Base-by-base conservation (phyloP, 768 basidiomycete genomes). In the Cystobasidium tubakii region DNA sequence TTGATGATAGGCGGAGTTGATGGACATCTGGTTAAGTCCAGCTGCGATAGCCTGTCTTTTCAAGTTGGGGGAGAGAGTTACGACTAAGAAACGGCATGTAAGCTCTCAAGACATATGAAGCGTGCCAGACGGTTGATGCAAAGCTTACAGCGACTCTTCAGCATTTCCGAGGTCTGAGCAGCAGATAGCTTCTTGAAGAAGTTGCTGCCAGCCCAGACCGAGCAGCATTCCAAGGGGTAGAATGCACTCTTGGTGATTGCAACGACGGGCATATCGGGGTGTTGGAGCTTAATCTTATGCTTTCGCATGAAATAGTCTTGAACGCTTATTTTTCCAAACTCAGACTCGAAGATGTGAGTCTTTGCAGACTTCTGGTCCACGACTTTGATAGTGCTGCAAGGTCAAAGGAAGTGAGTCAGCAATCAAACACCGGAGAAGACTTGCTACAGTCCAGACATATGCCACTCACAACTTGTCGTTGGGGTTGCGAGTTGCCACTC, bases 141-240 rank as follows among this genome's bases (percentile, higher is more conserved):
- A 36, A 31, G 23, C 63, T 39, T 65, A 65, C 63, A 65, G 9
- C 39, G 39, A 23, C 21, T 42, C 34, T 65, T 65, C 27, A 65
- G 17, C 63, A 65, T 65, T 29, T 65, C 63, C 2, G 39, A 42
- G 17, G 36, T 46, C 17, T 42, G 63, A 36, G 10, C 31, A 65
- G 63, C 27, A 15, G 63, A 65, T 12, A 65, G n/a, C 44, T 43
- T 65, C 33, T 36, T 36, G 44, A 65, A 65, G 63, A 65, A 65
- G 29, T 42, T 65, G 33, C 31, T 46, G 44, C 63, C 63, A 34
- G 44, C 6, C 33, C 25, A 27, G 36, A 65, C 63, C 6, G 23
- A 13, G 13, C 27, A 27, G 21, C 23, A 31, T 36, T 65, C 63
- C 34, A 65, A 15, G 2, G 63, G 63, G n/a, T 31, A 25, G 17